phyloP scores from a whole-genome alignment of 2,329 filamentous ascomycete species.

The Phialocephala sp. region DNA sequence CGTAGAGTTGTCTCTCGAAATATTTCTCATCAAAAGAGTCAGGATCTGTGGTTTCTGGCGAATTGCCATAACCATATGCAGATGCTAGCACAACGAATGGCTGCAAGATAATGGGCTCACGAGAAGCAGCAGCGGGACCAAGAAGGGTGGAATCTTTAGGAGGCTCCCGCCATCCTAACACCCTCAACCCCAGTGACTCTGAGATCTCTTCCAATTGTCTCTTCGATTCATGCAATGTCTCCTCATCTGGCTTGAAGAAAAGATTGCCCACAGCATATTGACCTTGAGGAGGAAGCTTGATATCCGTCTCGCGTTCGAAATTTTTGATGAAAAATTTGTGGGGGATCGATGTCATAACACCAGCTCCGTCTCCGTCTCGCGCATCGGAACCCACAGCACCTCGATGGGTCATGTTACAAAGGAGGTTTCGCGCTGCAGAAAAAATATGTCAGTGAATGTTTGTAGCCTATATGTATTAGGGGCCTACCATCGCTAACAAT shows the following conservation, averaged over 20 bases:
- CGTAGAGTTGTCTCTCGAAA: constrained; percentile 93
- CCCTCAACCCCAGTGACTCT: constrained; percentile 82
- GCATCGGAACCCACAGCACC: constrained; percentile 98
- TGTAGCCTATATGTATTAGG: constrained; percentile 21
- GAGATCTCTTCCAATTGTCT: constrained; percentile 93
- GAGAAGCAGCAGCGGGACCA: constrained; percentile 88
- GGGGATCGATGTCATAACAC: constrained; percentile 99
- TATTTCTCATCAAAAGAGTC: constrained; percentile 81
- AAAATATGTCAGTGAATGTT: constrained; percentile 43
- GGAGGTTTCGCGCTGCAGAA: constrained; percentile 77
- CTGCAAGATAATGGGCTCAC: constrained; percentile 94
- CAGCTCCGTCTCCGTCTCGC: constrained; percentile 96
- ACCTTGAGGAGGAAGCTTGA: constrained; percentile 84
- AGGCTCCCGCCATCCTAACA: constrained; percentile 95
- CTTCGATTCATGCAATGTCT: constrained; percentile 88
- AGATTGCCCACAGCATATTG: constrained; percentile 98
- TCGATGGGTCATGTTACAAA: constrained; percentile 99
- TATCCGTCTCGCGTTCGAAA: constrained; percentile 88
- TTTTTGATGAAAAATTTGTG: constrained; percentile 99
- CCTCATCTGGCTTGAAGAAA: constrained; percentile 97
- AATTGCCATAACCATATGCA: constrained; percentile 81
- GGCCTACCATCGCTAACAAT: constrained; percentile 91
- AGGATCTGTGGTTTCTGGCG: constrained; percentile 78
- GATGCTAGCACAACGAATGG: constrained; percentile 90
- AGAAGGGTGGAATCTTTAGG: constrained; percentile 92